phyloP scores from a whole-genome alignment of 2,329 filamentous ascomycete species.

The Penicillium brevicompactum region DNA sequence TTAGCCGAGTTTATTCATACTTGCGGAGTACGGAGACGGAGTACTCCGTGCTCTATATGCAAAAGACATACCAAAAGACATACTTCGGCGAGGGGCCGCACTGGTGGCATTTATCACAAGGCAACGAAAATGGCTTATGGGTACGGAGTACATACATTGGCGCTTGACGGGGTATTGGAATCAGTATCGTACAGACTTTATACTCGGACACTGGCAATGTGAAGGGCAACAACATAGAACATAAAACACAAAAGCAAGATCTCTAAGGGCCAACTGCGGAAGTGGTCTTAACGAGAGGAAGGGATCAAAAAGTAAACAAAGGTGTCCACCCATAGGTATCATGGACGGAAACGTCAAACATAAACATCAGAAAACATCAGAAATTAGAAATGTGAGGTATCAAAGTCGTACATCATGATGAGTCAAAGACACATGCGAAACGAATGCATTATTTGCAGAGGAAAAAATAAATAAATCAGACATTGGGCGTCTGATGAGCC shows the following conservation, averaged over 20 bases:
- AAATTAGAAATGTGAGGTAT: conserved; percentile 20
- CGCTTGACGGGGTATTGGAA: background rate
- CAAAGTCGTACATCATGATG: conserved; percentile 25
- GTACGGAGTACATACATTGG: background rate
- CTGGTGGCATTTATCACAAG: background rate
- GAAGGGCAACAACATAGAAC: background rate
- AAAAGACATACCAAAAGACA: background rate
- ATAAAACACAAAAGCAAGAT: background rate
- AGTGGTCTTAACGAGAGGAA: background rate
- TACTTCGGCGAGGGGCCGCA: background rate
- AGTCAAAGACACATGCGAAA: background rate
- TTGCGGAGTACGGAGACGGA: background rate
- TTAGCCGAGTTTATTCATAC: background rate
- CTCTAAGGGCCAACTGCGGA: background rate
- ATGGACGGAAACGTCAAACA: conserved; percentile 1
- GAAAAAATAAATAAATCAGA: background rate
- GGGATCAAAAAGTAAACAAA: background rate
- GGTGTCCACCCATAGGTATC: conserved; percentile 2
- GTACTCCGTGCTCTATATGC: background rate
- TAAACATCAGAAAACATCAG: conserved; percentile 4
- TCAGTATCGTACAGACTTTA: conserved; percentile 2
- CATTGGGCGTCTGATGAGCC: conserved; percentile 17
- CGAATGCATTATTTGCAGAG: background rate
- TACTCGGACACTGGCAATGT: background rate
- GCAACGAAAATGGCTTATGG: background rate